These are phyloP conservation scores for Vigna trinervia DNA, from an alignment of 306 rosid species.

Conservation along the genomic window DNA sequence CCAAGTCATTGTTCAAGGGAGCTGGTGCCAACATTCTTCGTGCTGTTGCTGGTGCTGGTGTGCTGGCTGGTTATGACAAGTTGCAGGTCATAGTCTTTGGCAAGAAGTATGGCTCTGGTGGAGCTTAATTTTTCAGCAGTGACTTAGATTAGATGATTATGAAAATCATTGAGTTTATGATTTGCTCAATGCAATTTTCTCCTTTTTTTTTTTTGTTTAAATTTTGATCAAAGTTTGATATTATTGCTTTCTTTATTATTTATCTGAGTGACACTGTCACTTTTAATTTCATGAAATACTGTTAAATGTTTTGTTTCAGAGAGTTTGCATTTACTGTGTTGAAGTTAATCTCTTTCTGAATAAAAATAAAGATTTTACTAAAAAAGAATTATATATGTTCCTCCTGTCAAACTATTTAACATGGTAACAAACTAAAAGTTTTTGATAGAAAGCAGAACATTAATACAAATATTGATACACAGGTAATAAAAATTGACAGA, in stretches of 20 bases:
- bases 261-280: constrained; percentile 52
- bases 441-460: no score
- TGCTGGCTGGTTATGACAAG: constrained; percentile 91
- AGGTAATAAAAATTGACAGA: no score
- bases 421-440: no score
- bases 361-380: no score
- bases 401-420: no score
- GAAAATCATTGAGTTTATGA: constrained; percentile 57
- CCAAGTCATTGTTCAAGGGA: constrained; percentile 91
- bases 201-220: constrained; percentile 6
- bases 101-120: constrained; percentile 87
- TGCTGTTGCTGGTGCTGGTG: constrained; percentile 92
- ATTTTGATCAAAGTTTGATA: constrained; percentile 42
- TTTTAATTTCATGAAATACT: constrained; percentile 14
- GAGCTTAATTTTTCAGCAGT: constrained; percentile 49
- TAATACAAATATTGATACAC: no score
- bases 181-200: constrained; percentile 52
- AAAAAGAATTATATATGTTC: no score
- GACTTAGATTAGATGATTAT: constrained; percentile 53
- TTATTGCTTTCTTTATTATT: constrained; percentile 5
- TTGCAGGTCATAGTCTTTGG: constrained; percentile 73
- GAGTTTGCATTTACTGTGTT: not conserved
- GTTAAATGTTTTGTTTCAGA: not conserved
- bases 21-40: constrained; percentile 95
- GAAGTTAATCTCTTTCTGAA: no score